Evolutionary conservation across 139 green algal species (phyloP), one percentile per base, ranked within the genome.

Genomic region (Chlorella vulgaris): DNA sequence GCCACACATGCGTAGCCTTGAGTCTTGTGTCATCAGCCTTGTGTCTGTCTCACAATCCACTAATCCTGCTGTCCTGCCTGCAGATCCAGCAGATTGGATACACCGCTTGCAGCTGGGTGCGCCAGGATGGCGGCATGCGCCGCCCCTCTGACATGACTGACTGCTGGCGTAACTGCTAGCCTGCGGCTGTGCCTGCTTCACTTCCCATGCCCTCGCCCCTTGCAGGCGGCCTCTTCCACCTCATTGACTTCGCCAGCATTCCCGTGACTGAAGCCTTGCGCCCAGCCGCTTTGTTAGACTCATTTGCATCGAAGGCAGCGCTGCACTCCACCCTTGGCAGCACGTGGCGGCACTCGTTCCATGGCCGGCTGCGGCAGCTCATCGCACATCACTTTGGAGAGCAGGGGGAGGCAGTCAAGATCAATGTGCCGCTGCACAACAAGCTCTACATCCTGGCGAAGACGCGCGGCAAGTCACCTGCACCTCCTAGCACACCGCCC

Each of bases 31-130:
- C 5, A 28, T 65, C 18, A 8, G 15, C 18, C 18, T 8, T 29
- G 55, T 21, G 5, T n/a, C n/a, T n/a, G n/a, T n/a, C n/a, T n/a
- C n/a, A n/a, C n/a, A n/a, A n/a, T n/a, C n/a, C n/a, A n/a, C n/a
- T n/a, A n/a, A n/a, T 28, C n/a, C 8, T 65, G 18, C 21, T 65
- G 55, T 21, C 55, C 21, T 5, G 18, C 21, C 5, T 65, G 55
- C 55, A 65, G 73, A 79, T 26, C 53, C 73, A 3, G 22, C 73
- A 3, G 58, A 68, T 2, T 79, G 73, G 73, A 36, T 21, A 10
- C 53, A 60, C 0, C 73, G 73, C 35, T 53, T 79, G 33, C 73
- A 79, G 51, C 18, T 55, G 51, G 73, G 73, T 79, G 53, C n/a
- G 73, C 31, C 15, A 2, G 3, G 1, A 19, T n/a, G 63, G 26